Evolutionary conservation across 306 rosid species (phyloP).

Genomic region (Mucuna pruriens): DNA sequence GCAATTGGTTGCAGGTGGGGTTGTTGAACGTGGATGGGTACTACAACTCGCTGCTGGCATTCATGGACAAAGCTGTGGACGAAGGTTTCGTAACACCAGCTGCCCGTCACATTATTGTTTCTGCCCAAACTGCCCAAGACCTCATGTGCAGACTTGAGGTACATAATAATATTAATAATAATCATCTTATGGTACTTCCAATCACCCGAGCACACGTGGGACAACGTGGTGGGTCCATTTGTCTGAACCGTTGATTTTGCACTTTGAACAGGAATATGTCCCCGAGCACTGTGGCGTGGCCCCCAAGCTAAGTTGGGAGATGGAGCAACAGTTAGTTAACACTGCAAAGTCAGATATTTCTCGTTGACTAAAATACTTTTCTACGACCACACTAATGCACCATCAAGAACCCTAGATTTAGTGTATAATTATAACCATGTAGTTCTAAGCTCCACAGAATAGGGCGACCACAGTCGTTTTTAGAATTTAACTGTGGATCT

Average conservation of each 20-base stretch:
- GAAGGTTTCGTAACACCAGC: constrained; percentile 90
- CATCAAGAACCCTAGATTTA: constrained; percentile 42
- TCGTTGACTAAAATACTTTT: constrained; percentile 56
- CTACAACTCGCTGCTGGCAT: constrained; percentile 82
- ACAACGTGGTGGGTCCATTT: constrained; percentile 3
- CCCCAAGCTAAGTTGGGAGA: constrained; percentile 83
- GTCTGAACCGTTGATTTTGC: constrained; percentile 47
- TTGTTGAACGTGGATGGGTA: constrained; percentile 94
- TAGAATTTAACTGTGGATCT: constrained; percentile 47
- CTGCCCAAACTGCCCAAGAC: constrained; percentile 95
- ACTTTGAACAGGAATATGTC: constrained; percentile 63
- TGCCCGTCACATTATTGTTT: constrained; percentile 96
- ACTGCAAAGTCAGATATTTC: constrained; percentile 75
- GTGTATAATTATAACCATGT: constrained; percentile 14
- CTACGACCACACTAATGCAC: constrained; percentile 23
- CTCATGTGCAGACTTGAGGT: constrained; percentile 97
- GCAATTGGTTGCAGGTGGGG: constrained; percentile 68
- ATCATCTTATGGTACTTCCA: not conserved
- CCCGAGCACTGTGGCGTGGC: constrained; percentile 70
- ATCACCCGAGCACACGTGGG: constrained; percentile 18
- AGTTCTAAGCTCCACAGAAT: constrained; percentile 36
- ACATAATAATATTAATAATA: not conserved
- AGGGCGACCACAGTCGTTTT: constrained; percentile 38
- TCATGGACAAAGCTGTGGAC: constrained; percentile 96
- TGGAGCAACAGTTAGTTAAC: constrained; percentile 78